Percentiles rank a stretch among this genome's conserved stretches.
Conservation (phyloP, 345 rosid species). For the Citrus sp. region DNA sequence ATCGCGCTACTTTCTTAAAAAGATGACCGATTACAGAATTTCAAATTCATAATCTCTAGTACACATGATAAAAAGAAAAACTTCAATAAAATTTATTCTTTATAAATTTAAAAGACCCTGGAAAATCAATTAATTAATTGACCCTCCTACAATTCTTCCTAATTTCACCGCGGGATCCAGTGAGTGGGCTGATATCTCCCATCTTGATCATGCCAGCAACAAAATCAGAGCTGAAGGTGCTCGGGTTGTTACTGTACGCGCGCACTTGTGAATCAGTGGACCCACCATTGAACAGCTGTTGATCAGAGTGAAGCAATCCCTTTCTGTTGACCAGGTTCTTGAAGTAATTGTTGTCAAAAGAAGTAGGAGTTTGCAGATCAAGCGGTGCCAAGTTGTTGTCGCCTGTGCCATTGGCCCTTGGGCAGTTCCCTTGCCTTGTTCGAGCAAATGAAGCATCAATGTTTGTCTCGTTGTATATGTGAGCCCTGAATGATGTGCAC, state of each 20-base stretch:
- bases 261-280: slow-evolving; percentile 60
- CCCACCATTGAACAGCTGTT: slow-evolving; percentile 67
- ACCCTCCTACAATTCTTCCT: slow-evolving; percentile 60
- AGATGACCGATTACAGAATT: neutral
- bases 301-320: slow-evolving; percentile 83
- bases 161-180: slow-evolving; percentile 71
- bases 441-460: slow-evolving; percentile 58
- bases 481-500: slow-evolving; percentile 56
- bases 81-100: neutral
- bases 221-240: slow-evolving; percentile 59
- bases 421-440: slow-evolving; percentile 43
- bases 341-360: slow-evolving; percentile 71
- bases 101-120: neutral
- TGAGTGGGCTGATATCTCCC: slow-evolving; percentile 77
- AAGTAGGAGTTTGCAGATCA: slow-evolving; percentile 46
- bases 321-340: slow-evolving; percentile 51
- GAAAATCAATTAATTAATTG: slow-evolving; percentile 36
- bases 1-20: neutral
- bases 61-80: neutral
- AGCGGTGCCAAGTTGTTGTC: slow-evolving; percentile 69
- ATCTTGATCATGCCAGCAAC: slow-evolving; percentile 73
- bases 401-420: slow-evolving; percentile 42
- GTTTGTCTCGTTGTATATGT: slow-evolving; percentile 70
- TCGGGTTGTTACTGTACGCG: slow-evolving; percentile 47
- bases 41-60: neutral